phyloP scores from a whole-genome alignment of 2,329 filamentous ascomycete genomes.

The Diaporthe citrichinensis region DNA sequence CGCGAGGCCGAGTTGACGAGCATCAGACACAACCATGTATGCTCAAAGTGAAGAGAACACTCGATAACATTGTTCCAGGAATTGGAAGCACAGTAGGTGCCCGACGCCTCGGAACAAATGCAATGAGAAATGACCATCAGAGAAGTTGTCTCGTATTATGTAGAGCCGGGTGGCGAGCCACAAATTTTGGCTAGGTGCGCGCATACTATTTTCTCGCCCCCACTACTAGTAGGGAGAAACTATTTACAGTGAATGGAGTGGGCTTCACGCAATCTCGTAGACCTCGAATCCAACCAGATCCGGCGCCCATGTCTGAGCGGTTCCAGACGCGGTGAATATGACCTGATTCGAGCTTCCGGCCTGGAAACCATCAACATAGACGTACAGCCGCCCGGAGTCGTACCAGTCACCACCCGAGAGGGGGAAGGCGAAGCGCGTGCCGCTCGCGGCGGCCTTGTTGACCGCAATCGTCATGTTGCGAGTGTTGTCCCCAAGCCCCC shows the following conservation, averaged over 20 bases:
- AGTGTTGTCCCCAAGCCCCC: constrained; percentile 61
- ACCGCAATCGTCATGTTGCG: constrained; percentile 64
- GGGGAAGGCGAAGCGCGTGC: constrained; percentile 61
- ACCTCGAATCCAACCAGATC: constrained; percentile 61
- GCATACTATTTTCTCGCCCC: not conserved
- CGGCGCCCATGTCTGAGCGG: constrained; percentile 50
- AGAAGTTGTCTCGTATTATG: not conserved
- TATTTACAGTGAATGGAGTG: not conserved
- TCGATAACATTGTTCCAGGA: too few species aligned
- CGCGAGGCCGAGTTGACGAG: not conserved
- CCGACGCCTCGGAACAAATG: not conserved
- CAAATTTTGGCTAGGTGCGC: not conserved
- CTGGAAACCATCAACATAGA: constrained; percentile 62
- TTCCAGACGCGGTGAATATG: constrained; percentile 49
- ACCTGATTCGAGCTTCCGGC: constrained; percentile 55
- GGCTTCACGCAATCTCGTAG: constrained; percentile 43
- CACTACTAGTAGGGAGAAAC: too few species aligned
- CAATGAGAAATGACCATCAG: too few species aligned
- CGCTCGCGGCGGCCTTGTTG: constrained; percentile 57
- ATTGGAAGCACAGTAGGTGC: not conserved
- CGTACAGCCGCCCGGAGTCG: constrained; percentile 60
- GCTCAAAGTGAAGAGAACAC: not conserved
- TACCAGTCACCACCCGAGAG: constrained; percentile 66
- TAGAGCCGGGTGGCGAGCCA: not conserved
- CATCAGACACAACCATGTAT: not conserved